Percentiles rank a stretch among this genome's conserved stretches.
These are phyloP conservation scores for Tagetes patula DNA, from an alignment of 129 eudicot genomes.

Conservation along the genomic window DNA sequence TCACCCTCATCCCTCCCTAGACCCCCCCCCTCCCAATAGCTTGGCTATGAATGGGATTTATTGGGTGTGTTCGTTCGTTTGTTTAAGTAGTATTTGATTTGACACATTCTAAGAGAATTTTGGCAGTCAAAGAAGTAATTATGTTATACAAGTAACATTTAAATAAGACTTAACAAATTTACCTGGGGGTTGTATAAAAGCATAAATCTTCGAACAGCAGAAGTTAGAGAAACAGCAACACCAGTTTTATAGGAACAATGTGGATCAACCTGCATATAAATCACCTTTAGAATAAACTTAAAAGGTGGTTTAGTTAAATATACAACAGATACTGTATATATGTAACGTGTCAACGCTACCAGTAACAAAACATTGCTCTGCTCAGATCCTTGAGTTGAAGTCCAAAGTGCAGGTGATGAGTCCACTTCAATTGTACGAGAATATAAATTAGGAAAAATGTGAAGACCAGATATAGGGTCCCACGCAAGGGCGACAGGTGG, in stretches of 20 bases:
- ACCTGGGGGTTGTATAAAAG: slow-evolving; percentile 84
- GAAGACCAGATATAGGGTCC: slow-evolving; percentile 89
- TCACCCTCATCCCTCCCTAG: too few relatives aligned
- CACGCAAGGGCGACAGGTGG: slow-evolving; percentile 95
- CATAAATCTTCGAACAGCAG: slow-evolving; percentile 79
- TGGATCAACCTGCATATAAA: slow-evolving; percentile 77
- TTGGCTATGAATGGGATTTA: too few relatives aligned
- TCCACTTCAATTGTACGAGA: slow-evolving; percentile 82
- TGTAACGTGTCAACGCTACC: slow-evolving; percentile 48
- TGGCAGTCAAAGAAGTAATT: slow-evolving; percentile 7
- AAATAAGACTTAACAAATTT: slow-evolving; percentile 10
- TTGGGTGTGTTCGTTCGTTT: too few relatives aligned
- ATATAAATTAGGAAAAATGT: slow-evolving; percentile 67
- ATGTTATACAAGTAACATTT: slow-evolving; percentile 13
- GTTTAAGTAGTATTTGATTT: background rate
- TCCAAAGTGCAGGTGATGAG: slow-evolving; percentile 95
- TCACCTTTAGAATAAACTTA: slow-evolving; percentile 7
- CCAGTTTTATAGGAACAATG: slow-evolving; percentile 86
- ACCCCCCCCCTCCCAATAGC: too few relatives aligned
- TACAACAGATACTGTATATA: background rate
- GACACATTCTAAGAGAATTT: slow-evolving; percentile 2
- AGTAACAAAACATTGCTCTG: slow-evolving; percentile 71
- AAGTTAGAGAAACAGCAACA: slow-evolving; percentile 52
- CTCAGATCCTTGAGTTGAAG: slow-evolving; percentile 66
- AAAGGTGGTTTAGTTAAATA: background rate